A percentile compares a stretch with the other conserved stretches of the same genome.
These are phyloP conservation scores for Spergularia azorica DNA, from an alignment of 179 eudicot species.

Conservation along the genomic window DNA sequence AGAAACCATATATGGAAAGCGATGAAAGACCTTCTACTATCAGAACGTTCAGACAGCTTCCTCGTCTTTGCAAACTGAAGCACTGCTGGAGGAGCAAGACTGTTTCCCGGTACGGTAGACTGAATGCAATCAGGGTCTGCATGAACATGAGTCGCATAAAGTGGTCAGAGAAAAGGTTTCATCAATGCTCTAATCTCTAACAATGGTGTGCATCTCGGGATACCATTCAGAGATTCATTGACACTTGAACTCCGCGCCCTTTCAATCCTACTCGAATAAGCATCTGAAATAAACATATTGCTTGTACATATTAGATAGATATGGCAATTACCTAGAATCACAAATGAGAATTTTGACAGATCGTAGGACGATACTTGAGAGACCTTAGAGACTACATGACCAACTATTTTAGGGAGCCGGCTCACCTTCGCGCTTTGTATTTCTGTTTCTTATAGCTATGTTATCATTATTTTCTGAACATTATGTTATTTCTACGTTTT, in stretches of 20 bases:
- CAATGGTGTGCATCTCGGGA: conserved; percentile 20
- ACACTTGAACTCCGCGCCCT: conserved; percentile 53
- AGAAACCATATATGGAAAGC: conserved; percentile 3
- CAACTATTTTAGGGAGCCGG: too few species aligned
- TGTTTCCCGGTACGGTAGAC: conserved; percentile 59
- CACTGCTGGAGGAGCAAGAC: conserved; percentile 58
- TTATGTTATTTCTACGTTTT: too few species aligned
- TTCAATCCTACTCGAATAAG: conserved; percentile 46
- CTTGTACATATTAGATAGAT: conserved; percentile 8
- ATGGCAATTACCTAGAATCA: background rate
- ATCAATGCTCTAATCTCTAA: background rate
- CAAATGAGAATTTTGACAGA: background rate
- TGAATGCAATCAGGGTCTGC: conserved; percentile 80
- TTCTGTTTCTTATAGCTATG: too few species aligned
- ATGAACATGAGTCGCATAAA: conserved; percentile 28
- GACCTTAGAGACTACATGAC: background rate
- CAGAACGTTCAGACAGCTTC: conserved; percentile 87
- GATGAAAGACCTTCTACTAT: conserved; percentile 64
- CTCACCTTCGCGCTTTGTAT: too few species aligned
- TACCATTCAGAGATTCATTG: conserved; percentile 39
- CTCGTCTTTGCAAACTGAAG: conserved; percentile 87
- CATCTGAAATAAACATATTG: conserved; percentile 32
- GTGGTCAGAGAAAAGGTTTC: background rate
- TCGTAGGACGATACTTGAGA: background rate
- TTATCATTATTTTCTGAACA: too few species aligned